A percentile compares a stretch with the other conserved stretches of the same genome.
These are phyloP conservation scores for Leucosporidium yakuticum DNA, from an alignment of 768 basidiomycete genomes.

Conservation along the genomic window DNA sequence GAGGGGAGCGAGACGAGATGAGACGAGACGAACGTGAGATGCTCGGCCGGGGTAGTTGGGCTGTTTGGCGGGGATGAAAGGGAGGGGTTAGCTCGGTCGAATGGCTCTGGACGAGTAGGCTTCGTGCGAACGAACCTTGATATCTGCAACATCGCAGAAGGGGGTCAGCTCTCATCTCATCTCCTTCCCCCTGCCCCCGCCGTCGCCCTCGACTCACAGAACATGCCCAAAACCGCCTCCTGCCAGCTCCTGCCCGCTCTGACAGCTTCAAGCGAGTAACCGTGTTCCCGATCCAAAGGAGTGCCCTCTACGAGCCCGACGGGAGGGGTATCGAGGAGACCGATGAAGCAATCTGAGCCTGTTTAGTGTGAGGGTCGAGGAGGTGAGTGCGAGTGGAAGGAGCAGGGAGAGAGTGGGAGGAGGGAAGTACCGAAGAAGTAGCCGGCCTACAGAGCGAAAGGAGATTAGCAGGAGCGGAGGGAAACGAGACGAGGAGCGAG, in stretches of 20 bases:
- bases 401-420: not conserved
- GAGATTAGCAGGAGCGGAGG: not conserved
- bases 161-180: not conserved
- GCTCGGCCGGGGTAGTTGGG: conserved; percentile 34
- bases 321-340: conserved; percentile 34
- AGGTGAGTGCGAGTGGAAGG: not conserved
- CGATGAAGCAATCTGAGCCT: conserved; percentile 36
- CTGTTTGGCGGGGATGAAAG: conserved; percentile 10
- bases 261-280: conserved; percentile 47
- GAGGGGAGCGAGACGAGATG: not conserved
- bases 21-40: conserved; percentile 17
- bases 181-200: not conserved
- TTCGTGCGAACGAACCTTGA: conserved; percentile 19
- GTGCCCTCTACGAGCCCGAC: conserved; percentile 28
- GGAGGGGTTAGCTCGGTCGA: not conserved
- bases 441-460: not conserved
- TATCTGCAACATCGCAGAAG: conserved; percentile 6
- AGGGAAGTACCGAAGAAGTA: conserved; percentile 38
- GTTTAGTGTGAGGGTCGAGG: too few species aligned
- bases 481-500: not conserved
- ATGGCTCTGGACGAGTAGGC: too few species aligned
- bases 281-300: conserved; percentile 16
- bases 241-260: conserved; percentile 57
- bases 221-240: conserved; percentile 57
- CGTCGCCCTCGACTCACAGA: conserved; percentile 34